Percentiles rank a stretch among this genome's conserved stretches.
These are phyloP conservation scores for Erodium texanum DNA, from an alignment of 441 rosid genomes.

Conservation along the genomic window DNA sequence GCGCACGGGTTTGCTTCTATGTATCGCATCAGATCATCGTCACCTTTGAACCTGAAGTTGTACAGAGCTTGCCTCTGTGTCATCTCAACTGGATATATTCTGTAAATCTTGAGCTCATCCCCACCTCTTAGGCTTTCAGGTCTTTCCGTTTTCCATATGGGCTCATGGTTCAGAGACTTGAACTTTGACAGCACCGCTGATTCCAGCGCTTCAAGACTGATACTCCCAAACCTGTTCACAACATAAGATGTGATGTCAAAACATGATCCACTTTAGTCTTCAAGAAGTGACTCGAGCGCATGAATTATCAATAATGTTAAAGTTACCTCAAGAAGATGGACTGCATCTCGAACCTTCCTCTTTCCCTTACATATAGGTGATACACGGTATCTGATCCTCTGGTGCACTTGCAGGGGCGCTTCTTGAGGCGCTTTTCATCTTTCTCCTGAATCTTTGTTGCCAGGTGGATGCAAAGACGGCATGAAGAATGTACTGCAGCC, in stretches of 20 bases:
- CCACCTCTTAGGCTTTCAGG: constrained; percentile 67
- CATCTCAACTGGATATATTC: constrained; percentile 66
- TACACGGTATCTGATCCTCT: constrained; percentile 48
- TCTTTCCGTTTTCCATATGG: constrained; percentile 75
- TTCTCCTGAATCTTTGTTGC: constrained; percentile 56
- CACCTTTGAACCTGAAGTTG: constrained; percentile 48
- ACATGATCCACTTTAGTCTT: no score
- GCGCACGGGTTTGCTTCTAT: constrained; percentile 56
- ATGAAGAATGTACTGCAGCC: constrained; percentile 88
- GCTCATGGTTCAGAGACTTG: constrained; percentile 44
- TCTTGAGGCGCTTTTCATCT: constrained; percentile 58
- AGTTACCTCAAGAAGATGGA: no score
- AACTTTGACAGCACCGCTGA: constrained; percentile 50
- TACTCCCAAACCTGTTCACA: constrained; percentile 38
- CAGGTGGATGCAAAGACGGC: constrained; percentile 81
- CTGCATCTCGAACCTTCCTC: no score
- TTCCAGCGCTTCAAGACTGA: constrained; percentile 50
- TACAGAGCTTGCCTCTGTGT: constrained; percentile 79
- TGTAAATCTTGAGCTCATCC: constrained; percentile 40
- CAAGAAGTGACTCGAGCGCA: no score
- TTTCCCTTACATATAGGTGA: constrained; percentile 66
- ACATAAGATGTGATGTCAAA: no score
- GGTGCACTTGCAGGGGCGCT: constrained; percentile 75
- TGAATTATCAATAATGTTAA: no score
- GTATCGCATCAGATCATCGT: constrained; percentile 43